Evolutionary conservation across 148 eudicot genomes (phyloP).

Genomic region (Nyssa sinensis): DNA sequence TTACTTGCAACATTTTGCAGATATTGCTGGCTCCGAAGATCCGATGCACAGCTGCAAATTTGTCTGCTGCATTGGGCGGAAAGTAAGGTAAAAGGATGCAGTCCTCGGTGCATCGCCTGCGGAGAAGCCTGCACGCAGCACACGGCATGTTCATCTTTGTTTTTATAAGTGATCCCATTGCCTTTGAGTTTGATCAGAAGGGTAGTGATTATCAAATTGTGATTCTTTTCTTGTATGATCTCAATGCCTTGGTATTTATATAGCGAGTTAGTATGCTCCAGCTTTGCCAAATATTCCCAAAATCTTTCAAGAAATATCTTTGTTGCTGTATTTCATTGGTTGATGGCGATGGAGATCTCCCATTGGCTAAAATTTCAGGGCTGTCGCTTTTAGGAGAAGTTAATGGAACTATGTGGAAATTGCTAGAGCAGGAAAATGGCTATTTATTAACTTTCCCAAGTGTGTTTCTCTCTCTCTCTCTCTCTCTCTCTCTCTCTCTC

Average conservation of each 20-base stretch:
- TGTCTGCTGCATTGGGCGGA: background rate
- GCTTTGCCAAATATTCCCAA: no score
- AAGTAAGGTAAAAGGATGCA: slow-evolving; percentile 13
- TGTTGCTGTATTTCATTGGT: background rate
- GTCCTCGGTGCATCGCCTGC: slow-evolving; percentile 4
- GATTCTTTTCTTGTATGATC: background rate
- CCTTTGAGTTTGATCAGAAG: background rate
- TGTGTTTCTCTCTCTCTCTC: no score
- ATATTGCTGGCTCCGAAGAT: slow-evolving; percentile 13
- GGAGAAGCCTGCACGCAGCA: slow-evolving; percentile 14
- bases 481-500: background rate
- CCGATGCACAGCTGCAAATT: background rate
- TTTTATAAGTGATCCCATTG: background rate
- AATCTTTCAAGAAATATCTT: background rate
- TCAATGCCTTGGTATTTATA: background rate
- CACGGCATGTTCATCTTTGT: background rate
- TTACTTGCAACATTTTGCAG: slow-evolving; percentile 19
- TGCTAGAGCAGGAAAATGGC: background rate
- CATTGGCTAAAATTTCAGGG: background rate
- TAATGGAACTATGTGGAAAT: background rate
- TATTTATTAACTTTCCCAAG: no score
- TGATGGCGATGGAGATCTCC: slow-evolving; percentile 2
- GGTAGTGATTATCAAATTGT: background rate
- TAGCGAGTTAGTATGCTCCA: background rate
- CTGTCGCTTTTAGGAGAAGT: background rate